Conservation (phyloP, 176 grass and related monocot genomes). For the Tillandsia fasciculata region DNA sequence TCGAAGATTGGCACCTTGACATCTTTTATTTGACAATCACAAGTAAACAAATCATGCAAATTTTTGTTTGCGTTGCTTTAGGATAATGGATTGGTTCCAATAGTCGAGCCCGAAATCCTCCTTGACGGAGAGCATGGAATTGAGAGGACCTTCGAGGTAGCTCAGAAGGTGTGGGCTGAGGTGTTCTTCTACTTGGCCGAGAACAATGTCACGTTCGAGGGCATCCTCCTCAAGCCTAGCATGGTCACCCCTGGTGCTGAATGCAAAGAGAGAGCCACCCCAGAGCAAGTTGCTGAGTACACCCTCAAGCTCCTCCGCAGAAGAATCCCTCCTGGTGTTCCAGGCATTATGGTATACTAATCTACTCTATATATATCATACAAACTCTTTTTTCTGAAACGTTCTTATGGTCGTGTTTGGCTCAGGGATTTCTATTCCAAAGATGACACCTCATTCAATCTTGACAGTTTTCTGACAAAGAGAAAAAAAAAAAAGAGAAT, state of each 20-base stretch:
- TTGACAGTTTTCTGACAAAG: too few relatives aligned
- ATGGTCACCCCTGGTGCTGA: constrained; percentile 97
- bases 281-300: constrained; percentile 71
- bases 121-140: constrained; percentile 83
- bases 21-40: too few relatives aligned
- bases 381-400: too few relatives aligned
- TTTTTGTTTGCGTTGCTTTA: constrained; percentile 12
- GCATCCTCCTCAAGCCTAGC: constrained; percentile 96
- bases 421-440: too few relatives aligned
- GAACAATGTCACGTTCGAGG: constrained; percentile 88
- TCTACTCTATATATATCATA: too few relatives aligned
- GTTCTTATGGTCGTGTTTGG: too few relatives aligned
- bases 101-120: constrained; percentile 94
- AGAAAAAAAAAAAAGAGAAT: too few relatives aligned
- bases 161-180: constrained; percentile 86
- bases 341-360: constrained; percentile 74
- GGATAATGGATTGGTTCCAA: constrained; percentile 97
- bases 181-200: constrained; percentile 78
- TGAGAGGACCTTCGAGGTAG: constrained; percentile 81
- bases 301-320: constrained; percentile 84
- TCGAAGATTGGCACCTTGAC: too few relatives aligned
- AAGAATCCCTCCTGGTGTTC: constrained; percentile 88
- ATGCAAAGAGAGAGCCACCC: constrained; percentile 58
- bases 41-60: not conserved
- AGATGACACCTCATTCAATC: too few relatives aligned